Evolutionary conservation across 2,329 filamentous ascomycete genomes (phyloP), one percentile per base, ranked within the genome.

Genomic region (Fusarium palustre): DNA sequence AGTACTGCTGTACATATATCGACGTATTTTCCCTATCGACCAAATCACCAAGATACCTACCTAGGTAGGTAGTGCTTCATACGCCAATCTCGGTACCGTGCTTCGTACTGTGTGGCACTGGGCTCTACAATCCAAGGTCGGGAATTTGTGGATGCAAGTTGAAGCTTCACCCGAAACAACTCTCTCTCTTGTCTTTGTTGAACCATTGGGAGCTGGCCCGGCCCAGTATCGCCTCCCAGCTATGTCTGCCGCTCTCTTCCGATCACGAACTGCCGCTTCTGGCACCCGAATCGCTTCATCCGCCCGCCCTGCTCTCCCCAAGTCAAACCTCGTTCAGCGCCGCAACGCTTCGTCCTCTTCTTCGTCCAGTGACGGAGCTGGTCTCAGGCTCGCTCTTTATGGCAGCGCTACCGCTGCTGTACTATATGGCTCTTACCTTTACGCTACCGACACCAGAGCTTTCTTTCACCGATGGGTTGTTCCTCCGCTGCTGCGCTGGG

Each of bases 381-480:
- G 59, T n/a, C 66, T 75, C 41, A 83, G 81, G 66, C 75, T 78
- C 11, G 64, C 81, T 25, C 64, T 84, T 24, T 82, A 82, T 64
- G 76, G 81, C 48, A 77, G 81, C 31, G 78, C 80, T 11, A 60
- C 85, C 10, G 81, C 80, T 10, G 78, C 81, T 5, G 76, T 81
- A 4, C 73, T 82, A 28, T 83, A 79, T 55, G 80, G 85, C 46
- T 80, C 83, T 43, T 93, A 91, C 77, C 79, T 92, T 67, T 93
- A 93, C 75, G 80, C 83, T n/a, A 93, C 91, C 55, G 92, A 94
- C 77, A 93, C 91, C 9, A 85, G 92, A 65, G 89, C 91, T 42
- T 91, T 88, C 60, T 76, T 90, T 61, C 91, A 94, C 79, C 87
- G 86, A 74, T 92, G 88, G 79, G 79, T 91, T 31, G 83, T 91